Evolutionary conservation across 176 grass and related monocot genomes (phyloP).

Genomic region (Rhynchospora breviuscula): DNA sequence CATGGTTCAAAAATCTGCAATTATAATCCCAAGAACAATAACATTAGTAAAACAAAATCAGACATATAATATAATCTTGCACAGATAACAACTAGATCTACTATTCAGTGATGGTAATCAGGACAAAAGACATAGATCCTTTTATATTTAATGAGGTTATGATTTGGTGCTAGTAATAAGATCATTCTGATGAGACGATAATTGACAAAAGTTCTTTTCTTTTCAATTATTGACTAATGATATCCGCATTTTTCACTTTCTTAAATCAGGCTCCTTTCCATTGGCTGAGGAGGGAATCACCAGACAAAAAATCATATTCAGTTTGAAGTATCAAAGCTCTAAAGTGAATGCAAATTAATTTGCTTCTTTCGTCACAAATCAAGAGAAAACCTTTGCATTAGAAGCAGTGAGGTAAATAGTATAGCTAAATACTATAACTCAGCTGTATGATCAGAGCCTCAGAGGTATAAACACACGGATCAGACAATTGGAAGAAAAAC

Average conservation of each 20-base stretch:
- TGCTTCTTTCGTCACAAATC: not conserved
- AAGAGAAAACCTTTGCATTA: not conserved
- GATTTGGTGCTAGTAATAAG: not conserved
- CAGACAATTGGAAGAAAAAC: not conserved
- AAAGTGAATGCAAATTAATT: not conserved
- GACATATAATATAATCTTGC: not conserved
- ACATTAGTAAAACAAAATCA: not conserved
- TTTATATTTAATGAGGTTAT: not conserved
- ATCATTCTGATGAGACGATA: not conserved
- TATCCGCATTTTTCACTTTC: not conserved
- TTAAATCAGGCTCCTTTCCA: not conserved
- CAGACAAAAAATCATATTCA: too few species aligned
- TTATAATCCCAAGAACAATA: not conserved
- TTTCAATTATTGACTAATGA: too few species aligned
- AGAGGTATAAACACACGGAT: not conserved
- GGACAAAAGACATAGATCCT: not conserved
- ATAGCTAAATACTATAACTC: not conserved
- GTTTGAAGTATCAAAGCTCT: not conserved
- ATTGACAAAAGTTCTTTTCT: not conserved
- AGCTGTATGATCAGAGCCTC: not conserved
- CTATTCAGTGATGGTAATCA: not conserved
- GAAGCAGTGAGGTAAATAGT: not conserved
- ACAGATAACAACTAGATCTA: not conserved
- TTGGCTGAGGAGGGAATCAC: too few species aligned
- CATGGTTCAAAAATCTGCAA: slow-evolving; percentile 33